Percentiles rank a stretch among this genome's conserved stretches.
phyloP scores from a whole-genome alignment of 1,284 basidiomycete genomes.

The Thelephora terrestris region DNA sequence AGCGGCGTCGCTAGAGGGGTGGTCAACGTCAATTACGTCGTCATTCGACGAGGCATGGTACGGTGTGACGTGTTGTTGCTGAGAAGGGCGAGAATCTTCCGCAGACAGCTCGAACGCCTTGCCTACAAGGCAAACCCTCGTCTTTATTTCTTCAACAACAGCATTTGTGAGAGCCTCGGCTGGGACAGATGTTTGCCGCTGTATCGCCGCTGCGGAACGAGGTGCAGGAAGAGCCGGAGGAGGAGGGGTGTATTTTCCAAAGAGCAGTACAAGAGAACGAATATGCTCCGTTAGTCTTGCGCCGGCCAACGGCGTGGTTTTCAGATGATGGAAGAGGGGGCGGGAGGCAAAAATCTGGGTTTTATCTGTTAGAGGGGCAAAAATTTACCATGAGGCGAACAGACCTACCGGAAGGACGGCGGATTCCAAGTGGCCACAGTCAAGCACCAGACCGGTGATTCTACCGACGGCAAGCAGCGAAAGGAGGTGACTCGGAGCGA shows the following conservation, averaged over 20 bases:
- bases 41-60: conserved; percentile 11
- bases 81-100: conserved; percentile 29
- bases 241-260: conserved; percentile 74
- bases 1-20: conserved; percentile 45
- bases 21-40: conserved; percentile 40
- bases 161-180: conserved; percentile 63
- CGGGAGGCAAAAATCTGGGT: conserved; percentile 78
- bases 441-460: conserved; percentile 87
- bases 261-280: conserved; percentile 67
- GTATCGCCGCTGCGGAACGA: conserved; percentile 50
- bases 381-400: conserved; percentile 1
- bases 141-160: conserved; percentile 78
- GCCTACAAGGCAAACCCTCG: conserved; percentile 72
- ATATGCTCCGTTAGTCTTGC: conserved; percentile 66
- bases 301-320: conserved; percentile 78
- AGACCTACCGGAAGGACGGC: conserved; percentile 73
- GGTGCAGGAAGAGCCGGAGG: conserved; percentile 56
- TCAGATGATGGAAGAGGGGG: conserved; percentile 73
- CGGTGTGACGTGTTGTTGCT: conserved; percentile 9
- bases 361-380: not conserved
- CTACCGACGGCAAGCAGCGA: conserved; percentile 78
- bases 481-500: conserved; percentile 80
- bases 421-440: conserved; percentile 87
- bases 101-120: conserved; percentile 32
- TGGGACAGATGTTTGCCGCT: conserved; percentile 56